Evolutionary conservation across 352 stramenopile species (phyloP).

Genomic region (Phytophthora uliginosa): DNA sequence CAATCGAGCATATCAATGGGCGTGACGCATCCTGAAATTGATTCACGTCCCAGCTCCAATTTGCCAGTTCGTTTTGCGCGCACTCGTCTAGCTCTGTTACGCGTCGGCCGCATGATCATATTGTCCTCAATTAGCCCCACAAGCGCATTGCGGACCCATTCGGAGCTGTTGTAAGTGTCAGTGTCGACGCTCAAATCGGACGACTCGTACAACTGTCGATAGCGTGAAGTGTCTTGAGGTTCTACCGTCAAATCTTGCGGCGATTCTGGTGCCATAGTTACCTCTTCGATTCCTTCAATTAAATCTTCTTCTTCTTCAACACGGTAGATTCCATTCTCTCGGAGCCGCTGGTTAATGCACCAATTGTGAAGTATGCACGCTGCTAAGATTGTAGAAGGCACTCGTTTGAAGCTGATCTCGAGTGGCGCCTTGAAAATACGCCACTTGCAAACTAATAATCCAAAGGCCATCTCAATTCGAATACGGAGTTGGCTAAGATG

Average conservation of each 20-base stretch:
- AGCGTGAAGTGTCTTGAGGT: not conserved
- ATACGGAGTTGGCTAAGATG: constrained; percentile 13
- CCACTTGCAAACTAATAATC: constrained; percentile 2
- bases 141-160: not conserved
- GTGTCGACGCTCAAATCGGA: not conserved
- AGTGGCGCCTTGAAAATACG: constrained; percentile 3
- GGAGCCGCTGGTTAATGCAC: not conserved
- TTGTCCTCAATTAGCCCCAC: not conserved
- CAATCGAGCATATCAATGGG: not conserved
- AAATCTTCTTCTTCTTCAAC: constrained; percentile 7
- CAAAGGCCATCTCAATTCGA: constrained; percentile 9
- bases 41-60: too few relatives aligned
- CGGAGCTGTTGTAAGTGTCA: constrained; percentile 1
- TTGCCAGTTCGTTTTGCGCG: too few relatives aligned
- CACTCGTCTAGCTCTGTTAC: not conserved
- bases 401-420: constrained; percentile 11
- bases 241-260: not conserved
- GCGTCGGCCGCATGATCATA: not conserved
- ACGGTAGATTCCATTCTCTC: not conserved
- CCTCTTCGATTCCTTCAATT: not conserved
- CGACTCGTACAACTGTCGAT: not conserved
- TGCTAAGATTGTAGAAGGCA: constrained; percentile 8
- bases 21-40: not conserved
- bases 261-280: too few relatives aligned
- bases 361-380: constrained; percentile 5